Evolutionary conservation across 2,329 filamentous ascomycete species (phyloP).

Genomic region (Aureobasidium sp.): DNA sequence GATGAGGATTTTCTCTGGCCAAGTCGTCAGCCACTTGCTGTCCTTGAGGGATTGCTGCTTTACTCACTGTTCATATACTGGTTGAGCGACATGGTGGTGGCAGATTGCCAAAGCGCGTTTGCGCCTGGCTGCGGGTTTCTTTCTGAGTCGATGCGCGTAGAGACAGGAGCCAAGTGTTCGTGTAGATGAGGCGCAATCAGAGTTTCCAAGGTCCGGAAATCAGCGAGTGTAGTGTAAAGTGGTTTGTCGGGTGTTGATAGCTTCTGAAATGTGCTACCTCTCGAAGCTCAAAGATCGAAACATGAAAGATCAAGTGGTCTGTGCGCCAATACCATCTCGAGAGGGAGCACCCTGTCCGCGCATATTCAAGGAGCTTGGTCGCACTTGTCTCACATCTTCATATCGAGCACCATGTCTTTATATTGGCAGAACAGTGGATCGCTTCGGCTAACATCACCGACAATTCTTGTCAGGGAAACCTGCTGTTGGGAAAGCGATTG

Average conservation of each 20-base stretch:
- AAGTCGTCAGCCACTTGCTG: slow-evolving; percentile 27
- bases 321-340: background rate
- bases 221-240: background rate
- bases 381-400: background rate
- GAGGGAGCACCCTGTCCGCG: background rate
- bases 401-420: background rate
- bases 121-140: slow-evolving; percentile 11
- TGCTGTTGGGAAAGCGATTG: background rate
- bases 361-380: background rate
- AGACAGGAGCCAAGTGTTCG: background rate
- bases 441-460: background rate
- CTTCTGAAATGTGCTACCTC: background rate
- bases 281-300: slow-evolving; percentile 4
- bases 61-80: slow-evolving; percentile 37
- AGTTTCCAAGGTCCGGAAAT: background rate
- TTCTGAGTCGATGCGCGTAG: background rate
- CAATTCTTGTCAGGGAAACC: background rate
- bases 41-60: background rate
- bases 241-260: background rate
- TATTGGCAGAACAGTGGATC: background rate
- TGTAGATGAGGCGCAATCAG: background rate
- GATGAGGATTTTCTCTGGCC: slow-evolving; percentile 81
- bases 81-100: slow-evolving; percentile 34
- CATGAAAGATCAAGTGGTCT: background rate
- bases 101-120: slow-evolving; percentile 14